phyloP scores from a whole-genome alignment of 257 asterid species.

The Solanum ahanhuiri region DNA sequence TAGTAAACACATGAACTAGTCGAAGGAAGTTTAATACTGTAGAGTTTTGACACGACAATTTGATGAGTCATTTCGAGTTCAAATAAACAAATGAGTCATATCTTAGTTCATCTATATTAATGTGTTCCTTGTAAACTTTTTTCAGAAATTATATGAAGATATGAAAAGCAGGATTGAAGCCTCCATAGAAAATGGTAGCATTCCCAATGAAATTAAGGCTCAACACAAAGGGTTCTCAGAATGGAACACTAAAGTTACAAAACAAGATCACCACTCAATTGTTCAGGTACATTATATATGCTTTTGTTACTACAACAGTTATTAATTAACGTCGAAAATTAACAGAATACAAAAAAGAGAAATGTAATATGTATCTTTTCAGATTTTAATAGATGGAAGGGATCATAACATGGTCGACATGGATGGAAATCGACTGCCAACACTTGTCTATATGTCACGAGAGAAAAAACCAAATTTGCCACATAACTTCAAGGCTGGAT shows the following conservation, averaged over 20 bases:
- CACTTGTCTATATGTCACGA: slow-evolving; percentile 40
- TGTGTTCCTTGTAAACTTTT: not conserved
- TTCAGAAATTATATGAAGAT: slow-evolving; percentile 54
- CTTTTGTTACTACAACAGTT: not conserved
- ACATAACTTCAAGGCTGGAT: slow-evolving; percentile 62
- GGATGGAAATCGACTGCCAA: slow-evolving; percentile 35
- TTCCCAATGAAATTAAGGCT: slow-evolving; percentile 25
- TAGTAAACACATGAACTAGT: not conserved
- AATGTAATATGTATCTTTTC: not conserved
- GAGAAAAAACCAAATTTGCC: slow-evolving; percentile 37
- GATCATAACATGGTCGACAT: slow-evolving; percentile 17
- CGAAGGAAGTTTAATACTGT: not conserved
- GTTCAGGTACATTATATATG: slow-evolving; percentile 35
- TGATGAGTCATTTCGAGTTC: not conserved
- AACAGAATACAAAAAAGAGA: not conserved
- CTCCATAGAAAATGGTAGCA: slow-evolving; percentile 13
- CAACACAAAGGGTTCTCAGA: slow-evolving; percentile 55
- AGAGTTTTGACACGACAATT: not conserved
- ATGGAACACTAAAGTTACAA: slow-evolving; percentile 35
- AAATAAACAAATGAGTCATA: not conserved
- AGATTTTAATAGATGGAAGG: slow-evolving; percentile 36
- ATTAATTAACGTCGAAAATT: not conserved
- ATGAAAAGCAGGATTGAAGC: slow-evolving; percentile 47
- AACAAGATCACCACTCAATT: slow-evolving; percentile 64
- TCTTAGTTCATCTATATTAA: not conserved